These are phyloP conservation scores for Penicillium sp. DNA, from an alignment of 2,329 filamentous ascomycete species.

Conservation along the genomic window DNA sequence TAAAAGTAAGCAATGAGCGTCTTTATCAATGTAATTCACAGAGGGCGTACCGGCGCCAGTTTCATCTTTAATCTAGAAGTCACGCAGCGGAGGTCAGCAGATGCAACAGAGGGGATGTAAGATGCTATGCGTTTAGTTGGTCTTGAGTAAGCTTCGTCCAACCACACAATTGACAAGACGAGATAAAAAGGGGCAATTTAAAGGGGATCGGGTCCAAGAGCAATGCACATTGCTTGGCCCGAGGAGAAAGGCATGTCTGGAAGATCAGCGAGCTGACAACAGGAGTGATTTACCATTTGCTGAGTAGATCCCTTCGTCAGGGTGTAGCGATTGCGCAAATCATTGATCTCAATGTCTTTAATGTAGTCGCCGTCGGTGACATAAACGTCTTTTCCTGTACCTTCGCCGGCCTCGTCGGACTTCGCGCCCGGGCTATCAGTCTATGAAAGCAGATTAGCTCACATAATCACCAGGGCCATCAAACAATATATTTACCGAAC, in stretches of 20 bases:
- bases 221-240: slow-evolving; percentile 36
- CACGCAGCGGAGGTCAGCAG: slow-evolving; percentile 89
- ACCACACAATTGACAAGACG: slow-evolving; percentile 55
- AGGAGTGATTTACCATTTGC: slow-evolving; percentile 96
- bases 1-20: slow-evolving; percentile 61
- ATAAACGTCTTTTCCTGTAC: slow-evolving; percentile 72
- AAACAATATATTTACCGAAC: slow-evolving; percentile 49
- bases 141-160: slow-evolving; percentile 67
- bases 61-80: slow-evolving; percentile 98
- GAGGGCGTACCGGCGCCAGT: slow-evolving; percentile 96
- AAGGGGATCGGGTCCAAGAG: slow-evolving; percentile 31
- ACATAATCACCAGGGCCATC: background rate
- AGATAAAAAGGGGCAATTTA: slow-evolving; percentile 22
- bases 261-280: slow-evolving; percentile 66
- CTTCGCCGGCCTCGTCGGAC: slow-evolving; percentile 54
- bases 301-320: slow-evolving; percentile 96
- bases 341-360: slow-evolving; percentile 98
- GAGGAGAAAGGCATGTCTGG: slow-evolving; percentile 44
- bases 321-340: slow-evolving; percentile 92
- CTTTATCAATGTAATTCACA: slow-evolving; percentile 44
- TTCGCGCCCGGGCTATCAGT: slow-evolving; percentile 53
- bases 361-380: slow-evolving; percentile 97
- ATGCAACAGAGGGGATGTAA: slow-evolving; percentile 69
- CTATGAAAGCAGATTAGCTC: slow-evolving; percentile 30
- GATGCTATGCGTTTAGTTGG: slow-evolving; percentile 59